Evolutionary conservation across 1,139 yeast species (phyloP), one percentile per base, ranked within the genome.

Genomic region (Geotrichum carabidarum): DNA sequence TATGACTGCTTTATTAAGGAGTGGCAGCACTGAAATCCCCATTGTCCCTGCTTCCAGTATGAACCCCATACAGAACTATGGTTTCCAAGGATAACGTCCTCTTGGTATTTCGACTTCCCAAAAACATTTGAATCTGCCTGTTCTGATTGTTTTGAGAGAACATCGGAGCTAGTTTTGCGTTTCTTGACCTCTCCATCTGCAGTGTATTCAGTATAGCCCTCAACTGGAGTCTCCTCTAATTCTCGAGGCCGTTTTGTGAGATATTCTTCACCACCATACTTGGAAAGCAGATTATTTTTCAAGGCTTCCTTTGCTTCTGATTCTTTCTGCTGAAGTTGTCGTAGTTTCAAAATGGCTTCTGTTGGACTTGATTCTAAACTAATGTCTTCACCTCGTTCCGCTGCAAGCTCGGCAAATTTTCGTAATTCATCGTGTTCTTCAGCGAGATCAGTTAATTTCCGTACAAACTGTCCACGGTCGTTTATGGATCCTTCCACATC

Each of bases 311-410:
- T 67, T 22, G 63, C 60, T 22, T 65, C 59, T 18, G 63, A 62
- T 45, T 68, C 65, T 48, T 72, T 69, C 54, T 74, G 64, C 52
- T 76, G 70, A 46, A 72, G 65, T 61, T 78, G 66, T 55, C 75
- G 75, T 56, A 74, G 69, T 52, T 73, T 74, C 44, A 80, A 57
- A 73, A 76, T 71, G 63, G 80, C 75, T 44, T 78, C 77, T 0
- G 88, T 82, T 4, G 88, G 88, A 53, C 80, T 79, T 2, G 83
- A 83, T 59, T 81, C 84, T 41, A 80, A 64, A 59, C 77, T 75
- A 31, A 73, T 65, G 18, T 72, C 68, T 53, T 74, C 68, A 60
- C 80, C 78, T 4, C 74, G 69, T 44, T 74, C 71, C 4, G 72
- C 66, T 2, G 66, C 65, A 9, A 63, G 79, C 79, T 84, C 81